Conservation (phyloP, 257 asterid genomes). For the Thymus mandschuricus region DNA sequence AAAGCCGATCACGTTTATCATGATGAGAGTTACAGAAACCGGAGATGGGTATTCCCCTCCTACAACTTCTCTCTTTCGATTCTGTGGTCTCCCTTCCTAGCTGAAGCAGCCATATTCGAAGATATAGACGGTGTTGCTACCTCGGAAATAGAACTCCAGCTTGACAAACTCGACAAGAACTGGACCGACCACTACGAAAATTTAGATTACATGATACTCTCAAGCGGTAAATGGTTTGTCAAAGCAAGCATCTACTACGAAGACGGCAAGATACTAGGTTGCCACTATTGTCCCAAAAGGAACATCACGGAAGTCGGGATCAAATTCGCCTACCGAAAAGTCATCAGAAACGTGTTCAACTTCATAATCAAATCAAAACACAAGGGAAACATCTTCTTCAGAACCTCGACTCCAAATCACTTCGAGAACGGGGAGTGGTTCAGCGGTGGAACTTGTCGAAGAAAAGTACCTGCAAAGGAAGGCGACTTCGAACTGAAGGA, state of each 20-base stretch:
- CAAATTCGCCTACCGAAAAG: constrained; percentile 53
- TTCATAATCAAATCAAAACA: constrained; percentile 49
- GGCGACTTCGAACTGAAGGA: constrained; percentile 55
- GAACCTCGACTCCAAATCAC: constrained; percentile 70
- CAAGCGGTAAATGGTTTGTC: constrained; percentile 78
- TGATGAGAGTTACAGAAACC: constrained; percentile 57
- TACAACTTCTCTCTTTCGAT: constrained; percentile 63
- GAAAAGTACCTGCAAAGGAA: constrained; percentile 55
- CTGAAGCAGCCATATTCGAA: constrained; percentile 64
- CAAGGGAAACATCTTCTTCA: constrained; percentile 55
- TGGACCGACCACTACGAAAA: constrained; percentile 61
- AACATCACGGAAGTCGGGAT: constrained; percentile 66
- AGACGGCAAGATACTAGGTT: constrained; percentile 54
- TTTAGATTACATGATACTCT: constrained; percentile 62
- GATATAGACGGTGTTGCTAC: constrained; percentile 61
- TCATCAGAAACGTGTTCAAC: constrained; percentile 53
- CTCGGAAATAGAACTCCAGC: constrained; percentile 78
- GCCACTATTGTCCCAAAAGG: constrained; percentile 70
- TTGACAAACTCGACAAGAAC: constrained; percentile 62
- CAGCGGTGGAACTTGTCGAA: constrained; percentile 67
- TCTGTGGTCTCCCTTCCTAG: constrained; percentile 86
- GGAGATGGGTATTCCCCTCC: constrained; percentile 69
- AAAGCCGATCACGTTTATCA: constrained; percentile 64
- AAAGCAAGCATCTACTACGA: constrained; percentile 65
- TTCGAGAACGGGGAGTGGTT: constrained; percentile 81